Evolutionary conservation across 768 basidiomycete genomes (phyloP).

Genomic region (Pleurotus djamor): DNA sequence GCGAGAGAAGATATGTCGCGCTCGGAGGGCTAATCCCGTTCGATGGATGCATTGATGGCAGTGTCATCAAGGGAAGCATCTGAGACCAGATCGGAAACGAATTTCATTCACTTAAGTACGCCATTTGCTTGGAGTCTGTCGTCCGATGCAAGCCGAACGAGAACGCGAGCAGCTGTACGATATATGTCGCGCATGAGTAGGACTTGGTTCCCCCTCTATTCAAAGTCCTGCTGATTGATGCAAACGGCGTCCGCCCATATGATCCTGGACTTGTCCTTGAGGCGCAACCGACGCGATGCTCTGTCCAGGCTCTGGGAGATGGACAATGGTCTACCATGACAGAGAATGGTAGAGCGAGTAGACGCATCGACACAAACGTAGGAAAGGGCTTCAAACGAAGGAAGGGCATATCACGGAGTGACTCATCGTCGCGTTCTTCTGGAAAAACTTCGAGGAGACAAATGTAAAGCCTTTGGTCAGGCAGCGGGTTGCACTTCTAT

Average conservation of each 20-base stretch:
- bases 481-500: too few species aligned
- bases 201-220: background rate
- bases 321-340: too few species aligned
- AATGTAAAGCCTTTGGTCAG: too few species aligned
- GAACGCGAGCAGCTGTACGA: background rate
- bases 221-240: background rate
- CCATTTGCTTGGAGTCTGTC: background rate
- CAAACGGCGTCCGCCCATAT: background rate
- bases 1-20: background rate
- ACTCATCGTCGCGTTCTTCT: too few species aligned
- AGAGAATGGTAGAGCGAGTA: too few species aligned
- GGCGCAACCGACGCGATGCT: too few species aligned
- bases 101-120: background rate
- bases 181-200: background rate
- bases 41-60: background rate
- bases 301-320: too few species aligned
- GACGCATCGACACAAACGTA: too few species aligned
- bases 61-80: background rate
- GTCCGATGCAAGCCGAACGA: background rate
- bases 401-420: too few species aligned
- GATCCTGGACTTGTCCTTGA: too few species aligned
- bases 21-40: background rate
- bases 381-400: too few species aligned
- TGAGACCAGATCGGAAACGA: background rate
- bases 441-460: too few species aligned